Percentiles rank a stretch among this genome's conserved stretches.
Conservation (phyloP, 495 filamentous ascomycete species). For the Pyronema domesticum region DNA sequence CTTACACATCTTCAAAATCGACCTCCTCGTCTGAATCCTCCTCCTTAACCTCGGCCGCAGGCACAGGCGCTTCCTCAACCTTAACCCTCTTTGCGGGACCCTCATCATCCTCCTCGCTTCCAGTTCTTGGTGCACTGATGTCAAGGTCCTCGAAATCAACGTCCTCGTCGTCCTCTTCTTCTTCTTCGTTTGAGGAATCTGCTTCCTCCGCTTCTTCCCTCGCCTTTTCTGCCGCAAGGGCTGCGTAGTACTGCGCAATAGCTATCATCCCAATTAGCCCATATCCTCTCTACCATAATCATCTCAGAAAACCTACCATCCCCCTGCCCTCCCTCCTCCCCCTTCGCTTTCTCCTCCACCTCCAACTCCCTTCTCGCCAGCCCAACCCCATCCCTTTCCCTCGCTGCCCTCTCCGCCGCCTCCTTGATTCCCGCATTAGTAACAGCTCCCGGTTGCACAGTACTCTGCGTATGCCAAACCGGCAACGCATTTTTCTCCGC, state of each 20-base stretch:
- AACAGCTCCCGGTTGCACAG: slow-evolving; percentile 38
- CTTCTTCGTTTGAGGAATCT: slow-evolving; percentile 34
- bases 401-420: slow-evolving; percentile 24
- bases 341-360: slow-evolving; percentile 35
- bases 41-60: slow-evolving; percentile 21
- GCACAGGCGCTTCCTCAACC: slow-evolving; percentile 31
- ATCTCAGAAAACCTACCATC: slow-evolving; percentile 15
- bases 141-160: slow-evolving; percentile 21
- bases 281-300: too few relatives aligned
- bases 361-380: slow-evolving; percentile 33
- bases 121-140: neutral
- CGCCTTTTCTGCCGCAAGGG: slow-evolving; percentile 35
- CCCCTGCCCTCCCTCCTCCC: slow-evolving; percentile 21
- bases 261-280: slow-evolving; percentile 7
- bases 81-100: slow-evolving; percentile 37
- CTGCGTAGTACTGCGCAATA: slow-evolving; percentile 37
- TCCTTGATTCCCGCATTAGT: slow-evolving; percentile 21
- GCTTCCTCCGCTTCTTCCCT: slow-evolving; percentile 29
- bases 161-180: slow-evolving; percentile 31
- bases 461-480: slow-evolving; percentile 74
- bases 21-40: slow-evolving; percentile 38
- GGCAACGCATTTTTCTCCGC: slow-evolving; percentile 74
- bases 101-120: slow-evolving; percentile 24
- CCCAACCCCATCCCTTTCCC: slow-evolving; percentile 16
- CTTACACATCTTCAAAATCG: slow-evolving; percentile 44